Conservation (phyloP, 139 green algal genomes). For the Chlorella sorokiniana region DNA sequence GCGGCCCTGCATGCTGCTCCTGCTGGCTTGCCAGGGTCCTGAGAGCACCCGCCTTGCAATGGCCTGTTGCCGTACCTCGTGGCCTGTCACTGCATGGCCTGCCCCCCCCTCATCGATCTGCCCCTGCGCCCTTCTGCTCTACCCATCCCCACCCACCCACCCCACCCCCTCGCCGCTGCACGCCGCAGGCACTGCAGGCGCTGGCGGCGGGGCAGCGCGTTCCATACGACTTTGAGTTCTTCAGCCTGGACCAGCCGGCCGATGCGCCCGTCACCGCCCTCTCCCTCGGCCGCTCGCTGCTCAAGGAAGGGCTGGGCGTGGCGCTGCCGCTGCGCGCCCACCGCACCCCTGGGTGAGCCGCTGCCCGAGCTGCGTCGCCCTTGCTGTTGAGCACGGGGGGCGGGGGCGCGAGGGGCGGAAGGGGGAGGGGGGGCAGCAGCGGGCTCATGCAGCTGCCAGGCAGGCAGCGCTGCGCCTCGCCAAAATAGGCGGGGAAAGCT, state of each 20-base stretch:
- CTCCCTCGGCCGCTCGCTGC: slow-evolving; percentile 49
- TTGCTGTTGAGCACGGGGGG: slow-evolving; percentile 47
- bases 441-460: too few relatives aligned
- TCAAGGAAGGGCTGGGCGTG: slow-evolving; percentile 41
- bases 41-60: too few relatives aligned
- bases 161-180: background rate
- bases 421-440: too few relatives aligned
- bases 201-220: slow-evolving; percentile 62
- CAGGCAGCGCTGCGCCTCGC: too few relatives aligned
- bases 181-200: slow-evolving; percentile 52
- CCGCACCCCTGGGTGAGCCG: slow-evolving; percentile 18
- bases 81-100: too few relatives aligned
- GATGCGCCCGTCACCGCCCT: slow-evolving; percentile 67
- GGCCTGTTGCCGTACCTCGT: too few relatives aligned
- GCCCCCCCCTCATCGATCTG: too few relatives aligned
- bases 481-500: too few relatives aligned
- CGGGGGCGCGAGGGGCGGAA: too few relatives aligned
- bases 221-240: slow-evolving; percentile 75
- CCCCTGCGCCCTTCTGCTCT: background rate
- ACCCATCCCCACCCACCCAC: too few relatives aligned
- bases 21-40: too few relatives aligned
- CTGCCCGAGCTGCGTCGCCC: slow-evolving; percentile 37
- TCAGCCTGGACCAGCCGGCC: slow-evolving; percentile 57
- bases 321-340: slow-evolving; percentile 48
- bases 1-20: too few relatives aligned